A percentile compares a stretch with the other conserved stretches of the same genome.
These are phyloP conservation scores for Arctium lappa DNA, from an alignment of 129 eudicot genomes.

Conservation along the genomic window DNA sequence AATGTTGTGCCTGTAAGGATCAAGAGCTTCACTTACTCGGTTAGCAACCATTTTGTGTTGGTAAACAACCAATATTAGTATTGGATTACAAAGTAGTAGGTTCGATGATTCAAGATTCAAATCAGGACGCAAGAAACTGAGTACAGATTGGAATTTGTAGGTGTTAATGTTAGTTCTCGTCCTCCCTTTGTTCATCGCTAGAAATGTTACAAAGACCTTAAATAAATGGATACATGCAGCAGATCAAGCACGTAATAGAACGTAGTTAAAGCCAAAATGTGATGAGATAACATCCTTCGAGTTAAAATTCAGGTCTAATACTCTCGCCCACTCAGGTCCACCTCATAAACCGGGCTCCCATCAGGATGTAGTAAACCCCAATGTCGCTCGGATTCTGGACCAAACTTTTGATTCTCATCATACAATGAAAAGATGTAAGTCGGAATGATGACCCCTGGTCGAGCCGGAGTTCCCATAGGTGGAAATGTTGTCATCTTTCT, in stretches of 20 bases:
- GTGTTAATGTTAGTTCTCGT: not conserved
- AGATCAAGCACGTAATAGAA: not conserved
- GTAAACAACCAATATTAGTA: not conserved
- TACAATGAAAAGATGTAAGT: conserved; percentile 61
- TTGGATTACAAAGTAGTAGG: not conserved
- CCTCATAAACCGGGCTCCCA: conserved; percentile 55
- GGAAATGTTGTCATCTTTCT: conserved; percentile 43
- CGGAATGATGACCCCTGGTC: conserved; percentile 52
- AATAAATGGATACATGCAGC: not conserved
- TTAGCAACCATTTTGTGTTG: not conserved
- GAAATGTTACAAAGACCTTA: not conserved
- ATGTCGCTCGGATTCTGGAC: conserved; percentile 69
- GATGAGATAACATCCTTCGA: not conserved
- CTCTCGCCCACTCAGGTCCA: conserved; percentile 44
- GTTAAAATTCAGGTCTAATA: conserved; percentile 8
- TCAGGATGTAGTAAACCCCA: conserved; percentile 64
- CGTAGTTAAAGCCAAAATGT: not conserved
- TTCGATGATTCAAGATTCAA: not conserved
- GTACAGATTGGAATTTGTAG: not conserved
- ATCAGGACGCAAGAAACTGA: not conserved
- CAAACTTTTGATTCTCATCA: conserved; percentile 62
- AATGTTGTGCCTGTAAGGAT: no score
- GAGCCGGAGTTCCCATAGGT: conserved; percentile 71
- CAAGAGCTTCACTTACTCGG: no score
- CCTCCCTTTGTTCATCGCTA: not conserved